Evolutionary conservation across 2,329 filamentous ascomycete genomes (phyloP).

Genomic region (Harringtonia aguacate): DNA sequence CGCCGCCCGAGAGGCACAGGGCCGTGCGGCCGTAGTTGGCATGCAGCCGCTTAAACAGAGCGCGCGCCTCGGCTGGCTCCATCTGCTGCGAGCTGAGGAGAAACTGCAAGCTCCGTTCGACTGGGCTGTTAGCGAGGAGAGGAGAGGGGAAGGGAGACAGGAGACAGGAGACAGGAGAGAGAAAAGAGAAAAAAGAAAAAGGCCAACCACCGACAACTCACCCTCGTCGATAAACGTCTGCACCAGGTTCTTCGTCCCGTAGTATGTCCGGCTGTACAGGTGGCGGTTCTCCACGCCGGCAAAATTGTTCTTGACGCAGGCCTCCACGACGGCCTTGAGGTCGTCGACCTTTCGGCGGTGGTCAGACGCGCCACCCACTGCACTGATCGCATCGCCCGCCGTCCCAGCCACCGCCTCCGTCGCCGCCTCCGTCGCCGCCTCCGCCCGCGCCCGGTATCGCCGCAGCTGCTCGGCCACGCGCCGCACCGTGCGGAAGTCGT

Average conservation of each 20-base stretch:
- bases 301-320: constrained; percentile 96
- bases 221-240: constrained; percentile 84
- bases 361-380: constrained; percentile 15
- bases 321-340: constrained; percentile 67
- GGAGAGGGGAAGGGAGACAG: too few relatives aligned
- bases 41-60: constrained; percentile 76
- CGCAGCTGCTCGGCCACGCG: constrained; percentile 68
- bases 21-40: constrained; percentile 90
- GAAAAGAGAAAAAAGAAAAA: neutral
- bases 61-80: constrained; percentile 60
- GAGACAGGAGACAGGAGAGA: neutral
- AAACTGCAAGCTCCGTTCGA: constrained; percentile 55
- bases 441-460: constrained; percentile 49
- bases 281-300: constrained; percentile 87
- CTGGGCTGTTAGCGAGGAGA: constrained; percentile 23
- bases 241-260: constrained; percentile 89
- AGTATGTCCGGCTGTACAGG: constrained; percentile 96
- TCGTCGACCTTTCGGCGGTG: constrained; percentile 36
- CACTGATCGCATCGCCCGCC: too few relatives aligned
- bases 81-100: constrained; percentile 59
- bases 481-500: constrained; percentile 75
- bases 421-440: constrained; percentile 21
- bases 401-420: constrained; percentile 17
- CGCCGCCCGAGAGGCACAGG: constrained; percentile 84
- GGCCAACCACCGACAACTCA: constrained; percentile 19